phyloP scores from a whole-genome alignment of 257 asterid species.

The Solanum sejunctum region DNA sequence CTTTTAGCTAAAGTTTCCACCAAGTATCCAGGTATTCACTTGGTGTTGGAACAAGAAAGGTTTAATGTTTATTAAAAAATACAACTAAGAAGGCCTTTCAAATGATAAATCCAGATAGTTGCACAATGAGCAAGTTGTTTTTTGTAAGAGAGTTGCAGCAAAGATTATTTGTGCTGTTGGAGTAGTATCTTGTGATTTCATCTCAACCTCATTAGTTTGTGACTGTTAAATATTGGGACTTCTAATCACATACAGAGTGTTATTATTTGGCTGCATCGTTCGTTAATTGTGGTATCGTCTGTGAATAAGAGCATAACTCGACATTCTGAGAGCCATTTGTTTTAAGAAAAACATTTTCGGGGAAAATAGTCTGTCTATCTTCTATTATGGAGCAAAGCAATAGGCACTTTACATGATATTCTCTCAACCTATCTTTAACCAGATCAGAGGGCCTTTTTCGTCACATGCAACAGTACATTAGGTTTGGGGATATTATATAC shows the following conservation, averaged over 20 bases:
- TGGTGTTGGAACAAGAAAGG: background rate
- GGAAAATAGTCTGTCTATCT: background rate
- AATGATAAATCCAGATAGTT: background rate
- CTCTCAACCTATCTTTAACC: background rate
- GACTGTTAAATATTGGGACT: background rate
- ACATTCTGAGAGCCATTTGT: background rate
- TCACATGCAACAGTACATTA: background rate
- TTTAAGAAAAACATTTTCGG: background rate
- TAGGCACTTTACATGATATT: background rate
- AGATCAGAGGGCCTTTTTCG: background rate
- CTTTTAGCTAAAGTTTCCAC: background rate
- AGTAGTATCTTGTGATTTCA: background rate
- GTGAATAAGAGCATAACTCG: background rate
- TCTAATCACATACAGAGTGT: background rate
- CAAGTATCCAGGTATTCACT: background rate
- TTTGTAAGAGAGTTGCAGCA: background rate
- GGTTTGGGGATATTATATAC: background rate
- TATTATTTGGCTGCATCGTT: background rate
- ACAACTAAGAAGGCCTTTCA: background rate
- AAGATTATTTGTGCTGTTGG: background rate
- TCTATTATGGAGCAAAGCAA: background rate
- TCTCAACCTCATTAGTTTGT: background rate
- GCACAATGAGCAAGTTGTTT: background rate
- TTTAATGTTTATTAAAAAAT: background rate
- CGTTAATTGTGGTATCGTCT: background rate